Evolutionary conservation across 805 yeast genomes (phyloP).

Genomic region (Starmerella lactis-condensi): DNA sequence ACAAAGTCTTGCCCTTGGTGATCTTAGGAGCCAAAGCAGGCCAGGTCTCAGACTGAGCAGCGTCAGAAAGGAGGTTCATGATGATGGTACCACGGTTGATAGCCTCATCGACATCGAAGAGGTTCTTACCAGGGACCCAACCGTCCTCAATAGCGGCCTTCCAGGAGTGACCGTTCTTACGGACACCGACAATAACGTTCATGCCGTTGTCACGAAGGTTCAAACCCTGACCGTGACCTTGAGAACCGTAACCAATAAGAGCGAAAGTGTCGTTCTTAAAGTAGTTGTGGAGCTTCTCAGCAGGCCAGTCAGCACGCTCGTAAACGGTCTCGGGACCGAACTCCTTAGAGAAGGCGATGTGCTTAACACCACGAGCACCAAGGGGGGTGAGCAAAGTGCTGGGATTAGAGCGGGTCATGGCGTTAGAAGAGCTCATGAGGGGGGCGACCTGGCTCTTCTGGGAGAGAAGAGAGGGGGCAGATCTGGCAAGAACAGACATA

Average conservation of each 20-base stretch:
- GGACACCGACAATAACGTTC: constrained; percentile 93
- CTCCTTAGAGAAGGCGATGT: constrained; percentile 86
- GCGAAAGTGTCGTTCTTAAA: constrained; percentile 97
- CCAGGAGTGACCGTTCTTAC: constrained; percentile 98
- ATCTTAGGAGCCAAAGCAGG: constrained; percentile 63
- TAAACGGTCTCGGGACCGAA: constrained; percentile 72
- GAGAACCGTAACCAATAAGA: constrained; percentile 97
- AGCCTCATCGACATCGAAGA: constrained; percentile 90
- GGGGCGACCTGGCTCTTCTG: constrained; percentile 22
- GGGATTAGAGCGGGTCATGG: constrained; percentile 12
- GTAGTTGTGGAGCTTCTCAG: constrained; percentile 84
- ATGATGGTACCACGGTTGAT: constrained; percentile 76
- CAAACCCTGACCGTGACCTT: constrained; percentile 99
- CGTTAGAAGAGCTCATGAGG: too few species aligned
- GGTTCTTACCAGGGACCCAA: constrained; percentile 98
- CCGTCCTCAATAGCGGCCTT: constrained; percentile 99
- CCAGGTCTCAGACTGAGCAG: constrained; percentile 99
- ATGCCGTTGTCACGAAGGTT: constrained; percentile 98
- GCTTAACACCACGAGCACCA: constrained; percentile 78
- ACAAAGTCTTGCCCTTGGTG: constrained; percentile 92
- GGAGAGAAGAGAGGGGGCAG: constrained; percentile 22
- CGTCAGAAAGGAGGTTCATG: constrained; percentile 97
- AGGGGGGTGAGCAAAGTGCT: constrained; percentile 31
- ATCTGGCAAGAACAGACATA: constrained; percentile 30
- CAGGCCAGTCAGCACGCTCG: constrained; percentile 99